Evolutionary conservation across 2,329 filamentous ascomycete genomes (phyloP).

Genomic region (Akanthomyces muscarius): DNA sequence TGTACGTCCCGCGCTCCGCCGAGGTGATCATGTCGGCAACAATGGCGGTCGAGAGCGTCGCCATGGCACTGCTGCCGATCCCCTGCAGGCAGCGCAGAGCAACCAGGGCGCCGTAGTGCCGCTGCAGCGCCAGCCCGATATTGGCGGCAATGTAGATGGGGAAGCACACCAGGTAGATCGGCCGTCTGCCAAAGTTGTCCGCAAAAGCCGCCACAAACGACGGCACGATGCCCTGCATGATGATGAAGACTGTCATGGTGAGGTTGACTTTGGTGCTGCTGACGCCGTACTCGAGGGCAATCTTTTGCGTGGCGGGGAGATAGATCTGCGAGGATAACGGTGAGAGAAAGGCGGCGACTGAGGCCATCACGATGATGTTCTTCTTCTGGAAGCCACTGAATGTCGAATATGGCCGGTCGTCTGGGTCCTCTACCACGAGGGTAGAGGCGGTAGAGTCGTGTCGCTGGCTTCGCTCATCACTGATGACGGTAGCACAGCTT

Average conservation of each 20-base stretch:
- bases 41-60: constrained; percentile 28
- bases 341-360: not conserved
- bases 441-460: not conserved
- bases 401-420: not conserved
- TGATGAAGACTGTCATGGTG: constrained; percentile 1
- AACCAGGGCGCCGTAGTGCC: constrained; percentile 40
- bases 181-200: constrained; percentile 42
- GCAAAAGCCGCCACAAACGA: constrained; percentile 29
- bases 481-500: not conserved
- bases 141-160: constrained; percentile 45
- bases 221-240: not conserved
- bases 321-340: not conserved
- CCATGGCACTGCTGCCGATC: constrained; percentile 42
- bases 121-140: constrained; percentile 40
- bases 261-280: not conserved
- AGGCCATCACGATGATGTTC: not conserved
- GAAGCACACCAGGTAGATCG: constrained; percentile 43
- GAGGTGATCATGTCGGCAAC: constrained; percentile 31
- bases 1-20: constrained; percentile 27
- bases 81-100: constrained; percentile 45
- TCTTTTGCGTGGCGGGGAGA: not conserved
- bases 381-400: not conserved
- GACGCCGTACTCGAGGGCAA: not conserved
- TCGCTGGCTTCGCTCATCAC: not conserved
- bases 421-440: not conserved